These are phyloP conservation scores for Drechslerella dactyloides DNA, from an alignment of 2,329 filamentous ascomycete species.

Conservation along the genomic window DNA sequence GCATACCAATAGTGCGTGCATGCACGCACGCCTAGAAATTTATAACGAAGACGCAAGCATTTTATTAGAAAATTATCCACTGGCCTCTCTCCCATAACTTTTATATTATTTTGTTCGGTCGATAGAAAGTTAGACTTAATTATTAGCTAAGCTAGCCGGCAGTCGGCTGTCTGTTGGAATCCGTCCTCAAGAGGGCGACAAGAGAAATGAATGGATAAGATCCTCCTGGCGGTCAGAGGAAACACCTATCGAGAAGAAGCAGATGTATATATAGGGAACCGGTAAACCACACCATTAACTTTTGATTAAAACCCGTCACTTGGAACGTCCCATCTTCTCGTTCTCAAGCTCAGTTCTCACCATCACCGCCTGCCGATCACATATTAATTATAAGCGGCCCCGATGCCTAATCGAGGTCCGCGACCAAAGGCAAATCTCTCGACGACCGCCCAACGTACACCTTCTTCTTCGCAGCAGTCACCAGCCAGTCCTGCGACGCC, in stretches of 20 bases:
- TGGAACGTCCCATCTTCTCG: background rate
- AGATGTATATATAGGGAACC: too few species aligned
- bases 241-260: background rate
- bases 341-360: background rate
- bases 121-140: background rate
- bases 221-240: too few species aligned
- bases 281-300: too few species aligned
- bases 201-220: background rate
- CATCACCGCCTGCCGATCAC: too few species aligned
- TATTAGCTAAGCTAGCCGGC: too few species aligned
- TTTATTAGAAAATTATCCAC: too few species aligned
- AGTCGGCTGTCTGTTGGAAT: too few species aligned
- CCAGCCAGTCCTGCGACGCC: conserved; percentile 71
- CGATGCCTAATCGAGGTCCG: conserved; percentile 30
- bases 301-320: too few species aligned
- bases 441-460: conserved; percentile 43
- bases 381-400: background rate
- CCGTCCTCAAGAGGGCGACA: background rate
- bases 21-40: too few species aligned
- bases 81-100: background rate
- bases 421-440: conserved; percentile 37
- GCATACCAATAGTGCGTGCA: too few species aligned
- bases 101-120: background rate
- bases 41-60: too few species aligned
- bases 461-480: conserved; percentile 61